Evolutionary conservation across 371 early-diverging fungal genomes (phyloP).

Genomic region (Circinella umbellata): DNA sequence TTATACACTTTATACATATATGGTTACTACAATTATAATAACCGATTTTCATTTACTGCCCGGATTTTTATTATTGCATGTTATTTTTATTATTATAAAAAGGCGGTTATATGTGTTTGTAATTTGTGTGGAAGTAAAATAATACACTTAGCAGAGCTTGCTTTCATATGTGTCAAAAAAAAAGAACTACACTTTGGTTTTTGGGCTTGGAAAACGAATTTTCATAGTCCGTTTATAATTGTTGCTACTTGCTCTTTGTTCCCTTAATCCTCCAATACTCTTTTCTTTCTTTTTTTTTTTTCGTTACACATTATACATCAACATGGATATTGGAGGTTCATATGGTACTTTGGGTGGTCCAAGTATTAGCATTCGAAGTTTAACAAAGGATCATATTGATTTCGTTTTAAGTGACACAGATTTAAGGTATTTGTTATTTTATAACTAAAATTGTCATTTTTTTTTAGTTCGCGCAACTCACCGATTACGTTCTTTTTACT

Average conservation of each 20-base stretch:
- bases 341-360: slow-evolving; percentile 63
- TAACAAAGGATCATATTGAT: slow-evolving; percentile 71
- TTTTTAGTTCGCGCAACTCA: not conserved
- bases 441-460: not conserved
- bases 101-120: not conserved
- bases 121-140: not conserved
- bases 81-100: too few relatives aligned
- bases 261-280: not conserved
- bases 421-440: slow-evolving; percentile 54
- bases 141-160: too few relatives aligned
- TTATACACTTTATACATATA: too few relatives aligned
- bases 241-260: too few relatives aligned
- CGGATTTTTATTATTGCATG: too few relatives aligned
- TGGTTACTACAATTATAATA: too few relatives aligned
- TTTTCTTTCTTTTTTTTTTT: not conserved
- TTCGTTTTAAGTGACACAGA: slow-evolving; percentile 82
- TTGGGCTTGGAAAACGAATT: not conserved
- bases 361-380: slow-evolving; percentile 72
- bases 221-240: slow-evolving; percentile 1
- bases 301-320: not conserved
- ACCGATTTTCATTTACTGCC: too few relatives aligned
- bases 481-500: not conserved
- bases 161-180: too few relatives aligned
- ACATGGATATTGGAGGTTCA: slow-evolving; percentile 14
- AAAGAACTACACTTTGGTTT: too few relatives aligned